These are phyloP conservation scores for Epichloe amarillans DNA, from an alignment of 2,329 filamentous ascomycete genomes.

Conservation along the genomic window DNA sequence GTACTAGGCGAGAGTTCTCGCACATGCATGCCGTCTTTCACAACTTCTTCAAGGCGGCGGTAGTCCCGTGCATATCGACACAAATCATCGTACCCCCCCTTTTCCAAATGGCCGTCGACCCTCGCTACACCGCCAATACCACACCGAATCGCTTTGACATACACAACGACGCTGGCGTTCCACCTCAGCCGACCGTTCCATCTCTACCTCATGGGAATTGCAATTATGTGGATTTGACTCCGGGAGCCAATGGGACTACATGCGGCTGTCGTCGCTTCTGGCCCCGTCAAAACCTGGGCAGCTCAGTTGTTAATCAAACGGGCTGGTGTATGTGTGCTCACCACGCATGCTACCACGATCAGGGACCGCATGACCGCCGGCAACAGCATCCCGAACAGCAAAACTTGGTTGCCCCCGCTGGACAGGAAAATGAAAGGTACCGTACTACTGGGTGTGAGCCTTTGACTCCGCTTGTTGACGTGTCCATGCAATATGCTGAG, in stretches of 20 bases:
- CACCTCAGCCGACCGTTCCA: conserved; percentile 14
- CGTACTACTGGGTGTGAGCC: conserved; percentile 31
- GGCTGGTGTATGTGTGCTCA: conserved; percentile 50
- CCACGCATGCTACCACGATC: conserved; percentile 48
- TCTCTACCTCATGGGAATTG: conserved; percentile 39
- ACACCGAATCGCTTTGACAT: conserved; percentile 40
- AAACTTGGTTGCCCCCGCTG: conserved; percentile 11
- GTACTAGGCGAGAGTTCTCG: not conserved
- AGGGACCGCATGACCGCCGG: conserved; percentile 17
- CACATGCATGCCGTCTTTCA: not conserved
- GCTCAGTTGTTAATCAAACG: conserved; percentile 27
- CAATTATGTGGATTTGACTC: conserved; percentile 42
- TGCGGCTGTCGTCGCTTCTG: conserved; percentile 51
- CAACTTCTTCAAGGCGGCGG: not conserved
- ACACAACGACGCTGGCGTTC: conserved; percentile 32
- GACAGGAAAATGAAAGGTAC: conserved; percentile 41
- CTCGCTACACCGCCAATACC: conserved; percentile 31
- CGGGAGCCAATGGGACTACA: conserved; percentile 36
- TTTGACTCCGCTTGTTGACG: conserved; percentile 38
- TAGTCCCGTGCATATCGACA: not conserved
- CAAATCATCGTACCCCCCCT: not conserved
- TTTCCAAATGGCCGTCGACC: conserved; percentile 35
- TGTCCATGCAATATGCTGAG: conserved; percentile 27
- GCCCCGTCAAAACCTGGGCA: conserved; percentile 28
- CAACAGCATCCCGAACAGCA: conserved; percentile 11